Evolutionary conservation across 768 basidiomycete genomes (phyloP).

Genomic region (Lentinula boryana): DNA sequence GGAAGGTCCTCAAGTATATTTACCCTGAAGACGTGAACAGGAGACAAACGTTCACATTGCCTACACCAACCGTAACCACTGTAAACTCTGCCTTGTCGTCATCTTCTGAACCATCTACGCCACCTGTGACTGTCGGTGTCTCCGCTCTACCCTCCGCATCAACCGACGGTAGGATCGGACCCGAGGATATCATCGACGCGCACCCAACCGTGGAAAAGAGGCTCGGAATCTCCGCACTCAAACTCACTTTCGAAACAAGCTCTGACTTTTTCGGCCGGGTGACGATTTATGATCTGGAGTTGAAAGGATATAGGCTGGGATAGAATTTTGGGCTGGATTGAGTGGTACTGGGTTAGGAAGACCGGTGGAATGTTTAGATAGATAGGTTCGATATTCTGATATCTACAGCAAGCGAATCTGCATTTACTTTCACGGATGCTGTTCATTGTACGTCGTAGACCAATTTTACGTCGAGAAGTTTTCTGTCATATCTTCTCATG

Average conservation of each 20-base stretch:
- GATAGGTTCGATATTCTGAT: too few relatives aligned
- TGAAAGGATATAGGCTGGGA: constrained; percentile 21
- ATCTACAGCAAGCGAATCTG: too few relatives aligned
- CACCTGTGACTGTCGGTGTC: background rate
- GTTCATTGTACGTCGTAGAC: too few relatives aligned
- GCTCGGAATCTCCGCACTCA: constrained; percentile 36
- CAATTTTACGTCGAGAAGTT: too few relatives aligned
- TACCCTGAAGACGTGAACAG: constrained; percentile 81
- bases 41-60: constrained; percentile 48
- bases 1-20: constrained; percentile 47
- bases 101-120: background rate
- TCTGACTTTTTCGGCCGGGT: constrained; percentile 85
- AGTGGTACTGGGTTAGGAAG: background rate
- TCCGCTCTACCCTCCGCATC: background rate
- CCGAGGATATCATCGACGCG: background rate
- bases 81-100: background rate
- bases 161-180: background rate
- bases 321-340: too few relatives aligned
- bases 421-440: too few relatives aligned
- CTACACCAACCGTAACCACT: background rate
- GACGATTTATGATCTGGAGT: constrained; percentile 60
- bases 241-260: constrained; percentile 71
- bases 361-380: background rate
- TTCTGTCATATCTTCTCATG: too few relatives aligned
- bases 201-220: background rate